Evolutionary conservation across 805 yeast species (phyloP).

Genomic region (Ogataea corticis): DNA sequence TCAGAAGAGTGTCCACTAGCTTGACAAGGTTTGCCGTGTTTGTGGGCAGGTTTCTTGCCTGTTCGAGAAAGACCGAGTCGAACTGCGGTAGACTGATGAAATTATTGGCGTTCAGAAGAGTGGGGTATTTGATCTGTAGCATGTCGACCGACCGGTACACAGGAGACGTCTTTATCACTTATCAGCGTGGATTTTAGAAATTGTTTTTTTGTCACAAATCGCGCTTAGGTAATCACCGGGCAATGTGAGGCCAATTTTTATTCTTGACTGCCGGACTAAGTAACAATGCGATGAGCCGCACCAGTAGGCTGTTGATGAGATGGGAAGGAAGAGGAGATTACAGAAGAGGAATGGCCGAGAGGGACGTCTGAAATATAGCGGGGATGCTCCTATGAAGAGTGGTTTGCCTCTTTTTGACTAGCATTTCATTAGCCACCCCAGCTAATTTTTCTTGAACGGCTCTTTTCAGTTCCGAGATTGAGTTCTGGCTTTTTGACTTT

Average conservation of each 20-base stretch:
- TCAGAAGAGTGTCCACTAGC: conserved; percentile 9
- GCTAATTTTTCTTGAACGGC: too few relatives aligned
- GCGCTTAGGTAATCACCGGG: background rate
- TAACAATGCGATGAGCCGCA: conserved; percentile 1
- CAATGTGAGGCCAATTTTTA: background rate
- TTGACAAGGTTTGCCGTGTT: conserved; percentile 9
- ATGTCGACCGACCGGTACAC: conserved; percentile 5
- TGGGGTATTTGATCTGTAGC: conserved; percentile 27
- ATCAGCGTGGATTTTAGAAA: too few relatives aligned
- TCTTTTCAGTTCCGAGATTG: background rate
- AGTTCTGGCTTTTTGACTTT: background rate
- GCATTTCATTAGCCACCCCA: too few relatives aligned
- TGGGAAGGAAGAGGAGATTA: too few relatives aligned
- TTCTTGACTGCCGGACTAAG: background rate
- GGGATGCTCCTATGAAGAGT: too few relatives aligned
- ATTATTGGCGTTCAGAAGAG: conserved; percentile 28
- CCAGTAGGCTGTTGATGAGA: background rate
- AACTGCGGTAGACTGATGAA: conserved; percentile 26
- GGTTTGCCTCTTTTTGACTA: too few relatives aligned
- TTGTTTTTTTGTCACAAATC: background rate
- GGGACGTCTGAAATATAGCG: too few relatives aligned
- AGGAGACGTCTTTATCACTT: too few relatives aligned
- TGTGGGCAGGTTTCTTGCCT: conserved; percentile 7
- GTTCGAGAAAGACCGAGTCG: conserved; percentile 13
- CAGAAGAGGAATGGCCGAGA: too few relatives aligned